Evolutionary conservation across 1,139 yeast genomes (phyloP).

Genomic region (Hyphopichia wangnamkhiaoensis): DNA sequence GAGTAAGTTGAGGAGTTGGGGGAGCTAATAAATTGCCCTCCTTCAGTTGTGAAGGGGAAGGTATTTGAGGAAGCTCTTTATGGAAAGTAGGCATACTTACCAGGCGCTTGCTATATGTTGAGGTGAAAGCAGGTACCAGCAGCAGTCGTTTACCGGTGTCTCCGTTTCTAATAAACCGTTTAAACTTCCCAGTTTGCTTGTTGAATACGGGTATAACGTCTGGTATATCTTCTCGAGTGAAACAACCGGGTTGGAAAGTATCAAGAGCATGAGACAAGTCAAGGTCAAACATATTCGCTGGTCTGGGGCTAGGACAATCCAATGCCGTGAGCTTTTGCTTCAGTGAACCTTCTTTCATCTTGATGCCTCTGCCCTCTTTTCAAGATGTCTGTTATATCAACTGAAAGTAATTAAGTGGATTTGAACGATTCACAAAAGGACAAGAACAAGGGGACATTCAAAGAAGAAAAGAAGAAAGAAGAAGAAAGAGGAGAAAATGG

Average conservation of each 20-base stretch:
- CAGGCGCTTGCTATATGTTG: no score
- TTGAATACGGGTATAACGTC: conserved; percentile 28
- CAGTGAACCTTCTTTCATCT: background rate
- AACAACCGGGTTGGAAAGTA: conserved; percentile 28
- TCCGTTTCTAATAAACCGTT: conserved; percentile 14
- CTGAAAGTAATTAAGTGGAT: no score
- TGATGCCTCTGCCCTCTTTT: background rate
- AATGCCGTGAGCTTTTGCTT: conserved; percentile 27
- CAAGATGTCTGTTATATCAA: background rate
- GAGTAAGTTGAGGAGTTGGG: background rate
- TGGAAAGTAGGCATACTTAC: conserved; percentile 23
- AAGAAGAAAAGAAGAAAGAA: no score
- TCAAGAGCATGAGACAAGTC: conserved; percentile 33
- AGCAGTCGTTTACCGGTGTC: no score
- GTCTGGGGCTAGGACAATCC: conserved; percentile 25
- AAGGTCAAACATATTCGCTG: conserved; percentile 21
- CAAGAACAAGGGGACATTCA: no score
- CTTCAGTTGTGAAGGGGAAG: background rate
- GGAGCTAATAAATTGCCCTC: no score
- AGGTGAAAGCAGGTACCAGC: no score
- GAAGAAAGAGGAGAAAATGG: no score
- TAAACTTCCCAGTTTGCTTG: conserved; percentile 22
- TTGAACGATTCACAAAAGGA: no score
- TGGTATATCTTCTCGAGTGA: conserved; percentile 32
- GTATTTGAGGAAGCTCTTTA: conserved; percentile 1